Base-by-base conservation (phyloP, 2,329 filamentous ascomycete species). In the Hortaea werneckii region DNA sequence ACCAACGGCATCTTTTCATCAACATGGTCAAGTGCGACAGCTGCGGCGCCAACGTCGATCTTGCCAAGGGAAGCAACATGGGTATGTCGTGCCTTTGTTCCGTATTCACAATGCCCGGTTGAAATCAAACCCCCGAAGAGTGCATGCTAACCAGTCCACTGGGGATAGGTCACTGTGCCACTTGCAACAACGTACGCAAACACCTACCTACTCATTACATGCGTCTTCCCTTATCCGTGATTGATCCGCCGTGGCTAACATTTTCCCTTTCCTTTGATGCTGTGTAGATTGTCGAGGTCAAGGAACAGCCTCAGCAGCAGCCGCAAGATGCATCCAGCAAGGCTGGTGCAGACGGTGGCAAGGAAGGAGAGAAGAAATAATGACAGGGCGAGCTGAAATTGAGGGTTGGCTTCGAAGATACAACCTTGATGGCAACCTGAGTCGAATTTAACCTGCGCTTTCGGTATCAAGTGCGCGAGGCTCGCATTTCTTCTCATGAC, bases 1-100 rank as follows among this genome's bases (percentile, higher is more conserved):
- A 20, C 20, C 20, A 20, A 20, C 20, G 20, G 20, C 20, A 20
- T 20, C 20, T 20, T 20, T 20, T 20, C 20, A 20, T 20, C 9
- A 26, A 10, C 9, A 41, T 40, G 38, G 37, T 32, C 29, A 46
- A 42, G 5, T 46, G 44, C 40, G 13, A 27, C 11, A 30, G 35
- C 28, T 46, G 44, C 44, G 44, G 44, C 29, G 9, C 39, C n/a
- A 30, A 37, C 11, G 40, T 42, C 44, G 44, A 46, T 13, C 13
- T 42, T 20, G 44, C 44, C 5, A 46, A 46, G 40, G 44, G 42
- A n/a, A 41, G 38, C 12, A 42, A 46, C 13, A 46, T 46, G 44
- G 44, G 29, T n/a, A 20, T 20, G 20, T 20, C 20, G 20, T 20
- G 20, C 20, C 20, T 20, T 20, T 20, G 20, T 20, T 20, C 20